Evolutionary conservation across 352 stramenopile genomes (phyloP).

Genomic region (Phytopythium ostracodes): DNA sequence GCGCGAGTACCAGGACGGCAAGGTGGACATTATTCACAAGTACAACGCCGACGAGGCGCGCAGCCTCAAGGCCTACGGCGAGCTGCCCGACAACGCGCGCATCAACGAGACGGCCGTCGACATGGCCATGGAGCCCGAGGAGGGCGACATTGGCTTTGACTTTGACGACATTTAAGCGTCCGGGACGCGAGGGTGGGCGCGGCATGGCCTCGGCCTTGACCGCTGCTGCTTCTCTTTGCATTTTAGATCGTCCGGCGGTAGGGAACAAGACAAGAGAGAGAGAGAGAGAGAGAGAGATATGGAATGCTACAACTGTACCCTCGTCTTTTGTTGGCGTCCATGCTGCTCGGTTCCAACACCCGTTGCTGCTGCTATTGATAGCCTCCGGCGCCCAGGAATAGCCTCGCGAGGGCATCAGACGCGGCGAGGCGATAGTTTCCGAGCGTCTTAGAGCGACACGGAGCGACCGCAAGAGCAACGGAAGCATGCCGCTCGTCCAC

Average conservation of each 20-base stretch:
- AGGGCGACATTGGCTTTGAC: conserved; percentile 89
- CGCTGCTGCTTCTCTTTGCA: background rate
- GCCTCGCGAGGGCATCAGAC: background rate
- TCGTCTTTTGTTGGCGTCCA: too few relatives aligned
- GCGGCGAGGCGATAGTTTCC: background rate
- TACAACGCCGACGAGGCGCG: conserved; percentile 97
- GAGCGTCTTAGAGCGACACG: background rate
- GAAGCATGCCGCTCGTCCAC: background rate
- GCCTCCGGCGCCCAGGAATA: background rate
- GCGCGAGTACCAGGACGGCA: conserved; percentile 99
- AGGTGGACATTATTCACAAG: conserved; percentile 99
- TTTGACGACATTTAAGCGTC: conserved; percentile 87
- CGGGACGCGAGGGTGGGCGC: too few relatives aligned
- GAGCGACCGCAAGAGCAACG: background rate
- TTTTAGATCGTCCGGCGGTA: background rate
- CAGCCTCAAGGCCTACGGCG: conserved; percentile 99
- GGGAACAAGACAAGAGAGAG: conserved; percentile 12
- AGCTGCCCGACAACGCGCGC: conserved; percentile 96
- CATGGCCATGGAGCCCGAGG: conserved; percentile 80
- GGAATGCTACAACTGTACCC: too few relatives aligned
- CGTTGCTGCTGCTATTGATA: background rate
- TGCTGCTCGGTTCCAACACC: too few relatives aligned
- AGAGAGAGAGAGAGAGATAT: conserved; percentile 4
- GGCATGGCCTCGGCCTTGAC: too few relatives aligned
- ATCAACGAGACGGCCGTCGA: conserved; percentile 89